Evolutionary conservation across 2,329 filamentous ascomycete species (phyloP), one percentile per base, ranked within the genome.

Genomic region (Xylaria multiplex): DNA sequence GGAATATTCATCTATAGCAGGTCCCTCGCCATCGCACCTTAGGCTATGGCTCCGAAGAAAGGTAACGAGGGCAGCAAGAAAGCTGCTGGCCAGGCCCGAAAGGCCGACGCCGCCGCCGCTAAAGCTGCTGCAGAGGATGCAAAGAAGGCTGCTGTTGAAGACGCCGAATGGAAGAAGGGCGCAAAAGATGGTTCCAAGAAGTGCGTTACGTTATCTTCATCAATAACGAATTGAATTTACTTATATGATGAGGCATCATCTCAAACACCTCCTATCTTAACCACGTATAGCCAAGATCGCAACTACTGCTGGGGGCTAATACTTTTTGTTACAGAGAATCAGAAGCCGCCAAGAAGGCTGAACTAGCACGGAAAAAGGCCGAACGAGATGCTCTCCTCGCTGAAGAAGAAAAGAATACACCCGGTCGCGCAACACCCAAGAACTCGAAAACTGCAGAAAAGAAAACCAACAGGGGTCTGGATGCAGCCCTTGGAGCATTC

Each of bases 131-230:
- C 80, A 2, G 89, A 90, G 66, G 86, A 93, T 45, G 81, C 86
- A 43, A 90, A 90, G 80, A 86, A 84, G 60, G 88, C 88, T 4
- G 86, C 83, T 2, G 88, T 79, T 32, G 95, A 97, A 75, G 86
- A 90, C 4, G 84, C 86, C 61, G 85, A 97, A 73, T 99, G 96
- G 96, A 75, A 85, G 11, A 93, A 96, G 80, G 96, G 96, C 46
- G 79, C 93, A 60, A 99, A 98, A 83, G 91, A 86, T 72, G 92
- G 83, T 74, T 83, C 90, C 48, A 99, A 97, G 83, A 97, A 96
- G 93, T 97, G 81, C 79, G 88, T 83, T 43, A 1, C n/a, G 3
- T 22, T 37, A 13, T 22, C 7, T 46, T 46, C 43, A 16, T 14
- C 1, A 49, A 27, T 27, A 1, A 30, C 7, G 13, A 16, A 49